phyloP scores from a whole-genome alignment of 768 basidiomycete genomes.

The Kwoniella sp. region DNA sequence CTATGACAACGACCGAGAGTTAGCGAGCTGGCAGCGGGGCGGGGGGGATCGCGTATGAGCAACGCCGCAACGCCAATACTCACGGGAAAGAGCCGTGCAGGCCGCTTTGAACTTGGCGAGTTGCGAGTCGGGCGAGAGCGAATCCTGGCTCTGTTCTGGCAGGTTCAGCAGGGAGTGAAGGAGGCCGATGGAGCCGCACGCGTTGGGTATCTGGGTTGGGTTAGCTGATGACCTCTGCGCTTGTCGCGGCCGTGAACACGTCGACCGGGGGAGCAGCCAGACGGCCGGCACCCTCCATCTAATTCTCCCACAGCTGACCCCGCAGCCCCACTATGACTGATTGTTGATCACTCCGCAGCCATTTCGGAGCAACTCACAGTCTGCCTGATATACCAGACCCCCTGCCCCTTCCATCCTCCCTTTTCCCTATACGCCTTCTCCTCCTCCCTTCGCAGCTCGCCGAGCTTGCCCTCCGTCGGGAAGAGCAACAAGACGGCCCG shows the following conservation, averaged over 20 bases:
- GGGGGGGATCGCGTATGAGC: neutral
- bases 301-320: no score
- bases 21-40: no score
- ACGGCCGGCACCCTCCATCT: no score
- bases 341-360: neutral
- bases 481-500: conserved; percentile 83
- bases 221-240: no score
- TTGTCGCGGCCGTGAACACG: no score
- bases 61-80: conserved; percentile 1
- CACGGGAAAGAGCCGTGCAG: conserved; percentile 28
- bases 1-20: no score
- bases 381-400: conserved; percentile 81
- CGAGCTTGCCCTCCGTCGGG: conserved; percentile 60
- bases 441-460: conserved; percentile 58
- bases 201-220: conserved; percentile 78
- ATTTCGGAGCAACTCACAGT: conserved; percentile 57
- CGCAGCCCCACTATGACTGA: no score
- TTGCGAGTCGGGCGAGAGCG: conserved; percentile 30
- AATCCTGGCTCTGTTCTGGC: conserved; percentile 41
- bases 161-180: conserved; percentile 81
- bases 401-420: conserved; percentile 58
- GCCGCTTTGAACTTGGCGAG: conserved; percentile 42
- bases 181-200: conserved; percentile 82
- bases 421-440: conserved; percentile 55
- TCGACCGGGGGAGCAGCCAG: no score